Evolutionary conservation across 257 asterid genomes (phyloP).

Genomic region (Plantago major): DNA sequence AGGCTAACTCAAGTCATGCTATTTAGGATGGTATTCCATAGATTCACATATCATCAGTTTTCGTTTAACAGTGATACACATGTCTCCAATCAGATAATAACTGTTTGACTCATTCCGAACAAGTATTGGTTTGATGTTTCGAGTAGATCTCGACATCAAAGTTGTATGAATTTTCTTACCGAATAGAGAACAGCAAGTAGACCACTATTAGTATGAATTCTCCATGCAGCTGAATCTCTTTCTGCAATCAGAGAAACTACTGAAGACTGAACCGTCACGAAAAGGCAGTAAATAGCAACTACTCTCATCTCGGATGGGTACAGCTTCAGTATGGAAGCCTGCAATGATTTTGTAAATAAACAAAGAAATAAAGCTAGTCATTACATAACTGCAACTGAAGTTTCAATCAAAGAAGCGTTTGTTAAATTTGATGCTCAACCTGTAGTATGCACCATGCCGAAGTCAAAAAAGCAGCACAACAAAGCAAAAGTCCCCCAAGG

Average conservation of each 20-base stretch:
- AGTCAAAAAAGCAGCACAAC: conserved; percentile 32
- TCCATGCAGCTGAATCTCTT: conserved; percentile 42
- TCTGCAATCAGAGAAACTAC: conserved; percentile 41
- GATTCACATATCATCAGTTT: no score
- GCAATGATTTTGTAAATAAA: conserved; percentile 1
- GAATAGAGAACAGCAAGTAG: conserved; percentile 37
- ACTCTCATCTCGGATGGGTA: conserved; percentile 49
- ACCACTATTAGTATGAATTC: conserved; percentile 35
- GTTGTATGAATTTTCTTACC: conserved; percentile 27
- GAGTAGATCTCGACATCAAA: not conserved
- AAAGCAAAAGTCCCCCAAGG: conserved; percentile 45
- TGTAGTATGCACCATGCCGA: conserved; percentile 51
- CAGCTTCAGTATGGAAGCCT: conserved; percentile 50
- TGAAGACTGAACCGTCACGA: conserved; percentile 43
- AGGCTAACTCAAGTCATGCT: no score
- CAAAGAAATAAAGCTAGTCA: not conserved
- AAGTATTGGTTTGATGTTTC: no score
- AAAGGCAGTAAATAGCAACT: conserved; percentile 38
- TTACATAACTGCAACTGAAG: not conserved
- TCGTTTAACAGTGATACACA: no score
- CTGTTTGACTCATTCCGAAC: no score
- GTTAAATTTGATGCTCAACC: conserved; percentile 27
- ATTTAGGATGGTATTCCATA: no score
- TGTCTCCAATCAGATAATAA: no score
- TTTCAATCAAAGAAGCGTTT: not conserved